These are phyloP conservation scores for Termitomyces sp. DNA, from an alignment of 768 basidiomycete genomes.

Conservation along the genomic window DNA sequence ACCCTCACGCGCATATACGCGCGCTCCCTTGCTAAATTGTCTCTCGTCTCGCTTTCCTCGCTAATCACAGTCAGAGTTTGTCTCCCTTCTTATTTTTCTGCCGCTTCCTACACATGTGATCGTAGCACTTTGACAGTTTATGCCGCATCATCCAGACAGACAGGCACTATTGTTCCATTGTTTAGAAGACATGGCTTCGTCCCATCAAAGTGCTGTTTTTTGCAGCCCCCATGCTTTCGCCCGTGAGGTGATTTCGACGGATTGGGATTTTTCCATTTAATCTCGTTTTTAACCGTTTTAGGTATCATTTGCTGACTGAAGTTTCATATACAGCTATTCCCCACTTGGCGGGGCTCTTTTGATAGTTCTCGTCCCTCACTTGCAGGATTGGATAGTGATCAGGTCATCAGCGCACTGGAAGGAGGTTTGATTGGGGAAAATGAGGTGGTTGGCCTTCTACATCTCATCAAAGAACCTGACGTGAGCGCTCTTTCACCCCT, in stretches of 20 bases:
- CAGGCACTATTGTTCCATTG: not conserved
- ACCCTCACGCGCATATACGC: not conserved
- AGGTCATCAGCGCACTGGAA: conserved; percentile 55
- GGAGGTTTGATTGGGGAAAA: conserved; percentile 60
- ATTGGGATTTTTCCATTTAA: not conserved
- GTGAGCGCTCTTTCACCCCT: conserved; percentile 32
- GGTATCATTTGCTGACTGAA: not conserved
- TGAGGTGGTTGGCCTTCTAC: conserved; percentile 61
- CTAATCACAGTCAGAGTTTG: not conserved
- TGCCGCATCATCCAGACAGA: not conserved
- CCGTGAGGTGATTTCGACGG: not conserved
- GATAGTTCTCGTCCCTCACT: conserved; percentile 65
- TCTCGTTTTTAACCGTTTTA: not conserved
- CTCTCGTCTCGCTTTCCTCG: not conserved
- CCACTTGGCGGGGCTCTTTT: conserved; percentile 74
- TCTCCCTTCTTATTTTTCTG: not conserved
- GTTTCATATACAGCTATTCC: conserved; percentile 55
- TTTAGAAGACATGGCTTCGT: not conserved
- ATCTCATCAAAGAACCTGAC: conserved; percentile 73
- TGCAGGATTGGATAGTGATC: conserved; percentile 53
- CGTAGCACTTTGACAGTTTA: not conserved
- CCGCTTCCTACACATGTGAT: not conserved
- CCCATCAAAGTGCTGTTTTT: not conserved
- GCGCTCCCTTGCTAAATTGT: not conserved
- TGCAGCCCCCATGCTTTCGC: not conserved